Evolutionary conservation across 768 basidiomycete genomes (phyloP).

Genomic region (Boletus fagicola): DNA sequence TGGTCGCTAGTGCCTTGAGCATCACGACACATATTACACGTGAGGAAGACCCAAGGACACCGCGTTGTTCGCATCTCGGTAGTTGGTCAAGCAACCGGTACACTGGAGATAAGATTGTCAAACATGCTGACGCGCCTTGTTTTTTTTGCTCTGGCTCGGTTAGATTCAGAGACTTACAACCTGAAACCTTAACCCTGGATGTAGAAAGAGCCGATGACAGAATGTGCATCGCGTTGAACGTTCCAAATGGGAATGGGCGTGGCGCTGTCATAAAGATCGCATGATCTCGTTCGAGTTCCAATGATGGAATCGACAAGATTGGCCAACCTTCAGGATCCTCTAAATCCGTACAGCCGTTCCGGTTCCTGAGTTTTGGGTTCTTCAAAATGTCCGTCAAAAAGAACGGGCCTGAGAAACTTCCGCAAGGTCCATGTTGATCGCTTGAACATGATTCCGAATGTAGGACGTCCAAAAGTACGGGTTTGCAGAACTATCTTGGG

Average conservation of each 20-base stretch:
- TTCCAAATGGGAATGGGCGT: conserved; percentile 2
- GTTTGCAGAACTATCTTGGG: conserved; percentile 8
- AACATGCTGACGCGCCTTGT: conserved; percentile 11
- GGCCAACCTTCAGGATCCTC: conserved; percentile 13
- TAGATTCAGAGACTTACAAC: conserved; percentile 5
- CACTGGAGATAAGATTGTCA: conserved; percentile 23
- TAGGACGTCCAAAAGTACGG: background rate
- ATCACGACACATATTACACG: conserved; percentile 34
- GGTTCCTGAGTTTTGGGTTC: conserved; percentile 12
- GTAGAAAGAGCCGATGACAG: conserved; percentile 8
- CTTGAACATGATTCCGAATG: conserved; percentile 5
- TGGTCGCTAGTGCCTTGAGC: conserved; percentile 28
- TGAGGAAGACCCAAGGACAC: conserved; percentile 32
- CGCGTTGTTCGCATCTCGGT: conserved; percentile 26
- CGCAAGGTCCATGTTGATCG: conserved; percentile 7
- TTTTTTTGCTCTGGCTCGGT: conserved; percentile 21
- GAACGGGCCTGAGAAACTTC: conserved; percentile 10
- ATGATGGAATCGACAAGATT: conserved; percentile 22
- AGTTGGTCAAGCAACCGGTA: conserved; percentile 16
- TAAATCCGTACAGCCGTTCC: conserved; percentile 11
- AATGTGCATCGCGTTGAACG: background rate
- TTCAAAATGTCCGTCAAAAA: background rate
- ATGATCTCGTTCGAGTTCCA: conserved; percentile 18
- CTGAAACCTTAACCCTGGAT: conserved; percentile 20
- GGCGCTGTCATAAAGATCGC: conserved; percentile 19